phyloP scores from a whole-genome alignment of 2,329 filamentous ascomycete genomes.

The Pseudocercospora pini-densiflorae region DNA sequence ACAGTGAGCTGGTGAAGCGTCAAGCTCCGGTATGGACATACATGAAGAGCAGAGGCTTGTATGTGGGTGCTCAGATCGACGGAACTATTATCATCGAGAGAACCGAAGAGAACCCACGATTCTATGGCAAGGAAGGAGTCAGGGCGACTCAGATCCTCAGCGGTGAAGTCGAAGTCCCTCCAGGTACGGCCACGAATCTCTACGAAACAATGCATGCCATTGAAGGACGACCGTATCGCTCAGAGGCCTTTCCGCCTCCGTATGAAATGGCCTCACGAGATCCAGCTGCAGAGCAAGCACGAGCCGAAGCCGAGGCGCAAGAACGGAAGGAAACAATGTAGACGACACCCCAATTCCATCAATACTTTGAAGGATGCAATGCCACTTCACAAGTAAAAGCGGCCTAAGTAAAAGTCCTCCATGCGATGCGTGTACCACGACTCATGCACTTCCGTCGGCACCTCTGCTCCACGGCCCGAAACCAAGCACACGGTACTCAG shows the following conservation, averaged over 20 bases:
- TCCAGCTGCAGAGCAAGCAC: neutral
- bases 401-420: too few relatives aligned
- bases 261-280: too few relatives aligned
- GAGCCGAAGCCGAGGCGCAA: neutral
- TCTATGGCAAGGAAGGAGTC: constrained; percentile 69
- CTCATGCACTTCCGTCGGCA: neutral
- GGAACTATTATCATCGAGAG: constrained; percentile 84
- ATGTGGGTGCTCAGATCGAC: constrained; percentile 82
- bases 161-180: constrained; percentile 59
- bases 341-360: too few relatives aligned
- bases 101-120: constrained; percentile 80
- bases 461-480: neutral
- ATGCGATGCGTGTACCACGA: neutral
- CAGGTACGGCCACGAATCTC: constrained; percentile 61
- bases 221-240: constrained; percentile 59
- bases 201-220: constrained; percentile 85
- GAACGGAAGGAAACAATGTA: neutral
- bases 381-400: too few relatives aligned
- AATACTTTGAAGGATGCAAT: too few relatives aligned
- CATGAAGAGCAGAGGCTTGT: constrained; percentile 84
- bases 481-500: neutral
- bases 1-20: constrained; percentile 67
- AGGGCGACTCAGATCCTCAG: constrained; percentile 64
- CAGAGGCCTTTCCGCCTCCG: too few relatives aligned
- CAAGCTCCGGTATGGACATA: constrained; percentile 79